These are phyloP conservation scores for Osmozyma mogii DNA, from an alignment of 805 yeast genomes.

Conservation along the genomic window DNA sequence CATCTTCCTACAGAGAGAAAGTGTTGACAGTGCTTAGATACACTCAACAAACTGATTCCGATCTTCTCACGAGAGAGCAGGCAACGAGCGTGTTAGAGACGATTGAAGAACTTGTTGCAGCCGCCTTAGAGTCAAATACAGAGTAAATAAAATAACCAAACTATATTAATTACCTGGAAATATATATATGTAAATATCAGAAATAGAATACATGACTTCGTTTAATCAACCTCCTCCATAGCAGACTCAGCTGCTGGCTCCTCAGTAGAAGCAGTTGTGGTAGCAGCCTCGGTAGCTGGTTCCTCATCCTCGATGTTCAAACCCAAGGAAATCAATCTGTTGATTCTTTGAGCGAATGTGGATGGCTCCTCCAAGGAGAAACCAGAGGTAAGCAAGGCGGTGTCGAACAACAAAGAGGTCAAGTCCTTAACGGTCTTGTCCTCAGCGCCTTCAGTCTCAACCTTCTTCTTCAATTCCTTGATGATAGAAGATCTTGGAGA, in stretches of 20 bases:
- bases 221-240: conserved; percentile 98
- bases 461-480: conserved; percentile 92
- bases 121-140: conserved; percentile 6
- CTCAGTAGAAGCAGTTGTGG: conserved; percentile 36
- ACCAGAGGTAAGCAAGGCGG: conserved; percentile 97
- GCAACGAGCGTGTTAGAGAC: conserved; percentile 29
- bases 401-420: conserved; percentile 92
- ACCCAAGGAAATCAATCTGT: conserved; percentile 96
- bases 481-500: conserved; percentile 95
- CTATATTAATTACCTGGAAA: too few relatives aligned
- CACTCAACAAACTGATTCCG: conserved; percentile 41
- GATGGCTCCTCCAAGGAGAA: conserved; percentile 98
- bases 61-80: conserved; percentile 54
- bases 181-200: too few relatives aligned
- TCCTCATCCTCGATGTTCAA: conserved; percentile 88
- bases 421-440: conserved; percentile 98
- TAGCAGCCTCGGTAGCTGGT: conserved; percentile 40
- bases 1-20: conserved; percentile 39
- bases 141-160: not conserved
- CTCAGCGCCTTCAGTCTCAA: conserved; percentile 94
- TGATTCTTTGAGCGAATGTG: conserved; percentile 94
- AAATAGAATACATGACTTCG: conserved; percentile 13
- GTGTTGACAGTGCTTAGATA: conserved; percentile 38
- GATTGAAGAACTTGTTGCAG: conserved; percentile 20
- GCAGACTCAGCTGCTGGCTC: conserved; percentile 67